Conservation (phyloP, 352 stramenopile genomes). For the Phytophthora rubi region DNA sequence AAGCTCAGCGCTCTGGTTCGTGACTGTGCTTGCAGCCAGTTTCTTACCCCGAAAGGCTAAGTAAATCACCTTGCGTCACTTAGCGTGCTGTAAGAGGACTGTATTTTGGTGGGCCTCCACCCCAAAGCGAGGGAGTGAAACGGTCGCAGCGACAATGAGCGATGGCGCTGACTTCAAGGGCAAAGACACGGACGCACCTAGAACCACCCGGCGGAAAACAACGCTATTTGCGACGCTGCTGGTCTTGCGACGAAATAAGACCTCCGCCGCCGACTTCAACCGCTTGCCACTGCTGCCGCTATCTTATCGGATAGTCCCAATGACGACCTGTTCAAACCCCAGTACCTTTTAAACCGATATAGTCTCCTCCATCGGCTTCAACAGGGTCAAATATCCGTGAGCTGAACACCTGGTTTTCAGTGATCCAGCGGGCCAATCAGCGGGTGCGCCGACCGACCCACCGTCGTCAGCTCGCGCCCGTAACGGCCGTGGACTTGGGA, state of each 20-base stretch:
- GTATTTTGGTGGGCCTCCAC: background rate
- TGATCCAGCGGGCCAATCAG: slow-evolving; percentile 20
- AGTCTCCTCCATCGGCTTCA: background rate
- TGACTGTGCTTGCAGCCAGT: slow-evolving; percentile 9
- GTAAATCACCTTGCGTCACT: slow-evolving; percentile 11
- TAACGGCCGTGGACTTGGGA: slow-evolving; percentile 7
- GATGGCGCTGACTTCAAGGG: slow-evolving; percentile 3
- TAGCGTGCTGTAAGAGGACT: background rate
- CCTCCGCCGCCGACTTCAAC: background rate
- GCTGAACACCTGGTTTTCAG: slow-evolving; percentile 9
- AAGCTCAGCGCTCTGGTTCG: slow-evolving; percentile 3
- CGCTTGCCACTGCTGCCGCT: background rate
- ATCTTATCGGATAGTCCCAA: background rate
- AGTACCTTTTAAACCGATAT: background rate
- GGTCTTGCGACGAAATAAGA: slow-evolving; percentile 4
- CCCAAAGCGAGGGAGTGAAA: background rate
- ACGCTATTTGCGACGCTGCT: background rate
- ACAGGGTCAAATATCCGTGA: background rate
- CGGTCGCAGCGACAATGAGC: slow-evolving; percentile 1
- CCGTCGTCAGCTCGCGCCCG: slow-evolving; percentile 5
- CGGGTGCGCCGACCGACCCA: slow-evolving; percentile 11
- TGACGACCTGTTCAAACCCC: slow-evolving; percentile 11
- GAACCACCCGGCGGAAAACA: slow-evolving; percentile 1
- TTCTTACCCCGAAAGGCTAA: slow-evolving; percentile 5
- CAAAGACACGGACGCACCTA: slow-evolving; percentile 6